Evolutionary conservation across 1,284 basidiomycete genomes (phyloP).

Genomic region (Earliella scabrosa): DNA sequence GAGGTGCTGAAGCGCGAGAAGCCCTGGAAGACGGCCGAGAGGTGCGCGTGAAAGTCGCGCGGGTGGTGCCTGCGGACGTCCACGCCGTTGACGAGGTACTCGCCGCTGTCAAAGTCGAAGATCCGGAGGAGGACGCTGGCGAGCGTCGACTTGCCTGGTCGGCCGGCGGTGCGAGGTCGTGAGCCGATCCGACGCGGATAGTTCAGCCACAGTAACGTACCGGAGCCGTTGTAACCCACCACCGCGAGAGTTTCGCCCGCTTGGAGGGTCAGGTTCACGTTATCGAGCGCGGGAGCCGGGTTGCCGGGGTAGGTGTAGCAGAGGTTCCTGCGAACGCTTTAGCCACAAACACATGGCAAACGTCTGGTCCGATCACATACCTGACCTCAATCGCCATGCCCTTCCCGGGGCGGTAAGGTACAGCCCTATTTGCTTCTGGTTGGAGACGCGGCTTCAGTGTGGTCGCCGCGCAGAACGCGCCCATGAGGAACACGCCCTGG

Average conservation of each 20-base stretch:
- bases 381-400: conserved; percentile 75
- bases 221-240: conserved; percentile 83
- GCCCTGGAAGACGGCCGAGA: conserved; percentile 81
- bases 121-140: conserved; percentile 80
- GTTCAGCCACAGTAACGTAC: conserved; percentile 41
- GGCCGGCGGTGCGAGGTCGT: neutral
- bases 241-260: conserved; percentile 82
- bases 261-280: conserved; percentile 70
- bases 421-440: conserved; percentile 53
- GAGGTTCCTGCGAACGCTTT: conserved; percentile 51
- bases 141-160: conserved; percentile 80
- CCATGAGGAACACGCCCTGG: conserved; percentile 82
- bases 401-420: conserved; percentile 49
- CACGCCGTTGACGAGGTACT: conserved; percentile 67
- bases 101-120: conserved; percentile 69
- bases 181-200: neutral
- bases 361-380: conserved; percentile 40
- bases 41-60: conserved; percentile 69
- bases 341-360: neutral
- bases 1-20: conserved; percentile 79
- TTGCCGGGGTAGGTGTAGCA: conserved; percentile 80
- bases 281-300: conserved; percentile 62
- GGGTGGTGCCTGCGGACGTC: conserved; percentile 68
- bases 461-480: conserved; percentile 78
- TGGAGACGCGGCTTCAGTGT: conserved; percentile 69